phyloP scores from a whole-genome alignment of 129 eudicot species.

The Centaurea solstitialis region DNA sequence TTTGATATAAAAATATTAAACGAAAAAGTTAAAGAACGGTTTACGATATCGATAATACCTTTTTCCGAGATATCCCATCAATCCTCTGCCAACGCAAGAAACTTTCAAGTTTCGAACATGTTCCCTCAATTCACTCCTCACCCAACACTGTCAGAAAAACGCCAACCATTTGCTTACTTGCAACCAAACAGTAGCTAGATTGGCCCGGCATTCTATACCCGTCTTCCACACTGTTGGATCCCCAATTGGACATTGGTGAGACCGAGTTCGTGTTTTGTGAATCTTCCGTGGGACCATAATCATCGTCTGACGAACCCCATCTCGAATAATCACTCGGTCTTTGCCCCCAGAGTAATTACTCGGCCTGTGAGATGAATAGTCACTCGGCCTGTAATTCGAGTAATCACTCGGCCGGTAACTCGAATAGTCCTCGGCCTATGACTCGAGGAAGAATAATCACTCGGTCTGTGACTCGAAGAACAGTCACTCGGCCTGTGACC shows the following conservation, averaged over 20 bases:
- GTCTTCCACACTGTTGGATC: conserved; percentile 50
- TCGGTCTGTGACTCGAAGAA: conserved; percentile 53
- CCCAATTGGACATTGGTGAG: conserved; percentile 56
- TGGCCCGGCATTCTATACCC: conserved; percentile 43
- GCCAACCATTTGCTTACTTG: conserved; percentile 98
- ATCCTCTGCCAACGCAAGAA: conserved; percentile 97
- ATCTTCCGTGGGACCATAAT: conserved; percentile 67
- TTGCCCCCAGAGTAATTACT: conserved; percentile 65
- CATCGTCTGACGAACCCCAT: conserved; percentile 94
- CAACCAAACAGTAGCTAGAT: conserved; percentile 73
- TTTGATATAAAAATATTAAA: background rate
- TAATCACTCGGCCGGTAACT: conserved; percentile 65
- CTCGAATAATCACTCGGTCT: conserved; percentile 88
- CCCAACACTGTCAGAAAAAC: conserved; percentile 92
- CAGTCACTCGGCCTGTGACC: conserved; percentile 81
- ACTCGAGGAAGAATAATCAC: conserved; percentile 57
- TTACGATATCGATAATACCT: conserved; percentile 56
- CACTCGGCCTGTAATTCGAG: conserved; percentile 61
- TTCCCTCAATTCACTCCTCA: conserved; percentile 75
- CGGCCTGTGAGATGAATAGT: conserved; percentile 59
- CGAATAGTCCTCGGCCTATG: conserved; percentile 70
- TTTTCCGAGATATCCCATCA: conserved; percentile 98
- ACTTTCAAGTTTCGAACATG: conserved; percentile 78
- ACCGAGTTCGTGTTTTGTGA: conserved; percentile 60
- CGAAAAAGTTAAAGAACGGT: background rate